Conservation (phyloP, 768 basidiomycete genomes). For the Udeniomyces megalosporus region DNA sequence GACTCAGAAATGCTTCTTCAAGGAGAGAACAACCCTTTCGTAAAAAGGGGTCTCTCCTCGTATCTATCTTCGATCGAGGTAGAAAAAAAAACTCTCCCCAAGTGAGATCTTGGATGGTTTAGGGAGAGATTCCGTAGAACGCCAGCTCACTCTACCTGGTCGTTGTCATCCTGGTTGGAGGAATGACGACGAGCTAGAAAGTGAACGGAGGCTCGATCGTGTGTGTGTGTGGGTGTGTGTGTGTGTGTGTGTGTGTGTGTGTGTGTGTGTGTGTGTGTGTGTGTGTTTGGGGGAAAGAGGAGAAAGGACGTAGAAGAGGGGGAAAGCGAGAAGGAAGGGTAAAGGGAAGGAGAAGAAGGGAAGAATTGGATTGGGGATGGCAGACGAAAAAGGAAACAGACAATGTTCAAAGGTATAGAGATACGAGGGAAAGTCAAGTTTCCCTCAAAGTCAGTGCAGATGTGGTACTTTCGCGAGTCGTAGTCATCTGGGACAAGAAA, state of each 20-base stretch:
- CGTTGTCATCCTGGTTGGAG: neutral
- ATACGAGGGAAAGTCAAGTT: neutral
- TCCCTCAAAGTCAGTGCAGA: neutral
- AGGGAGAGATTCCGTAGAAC: too few relatives aligned
- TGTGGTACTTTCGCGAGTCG: too few relatives aligned
- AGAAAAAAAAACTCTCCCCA: neutral
- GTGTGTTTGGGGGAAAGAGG: too few relatives aligned
- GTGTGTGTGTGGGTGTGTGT: too few relatives aligned
- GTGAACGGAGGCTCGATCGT: too few relatives aligned
- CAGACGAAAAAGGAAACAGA: neutral
- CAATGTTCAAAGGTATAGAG: neutral
- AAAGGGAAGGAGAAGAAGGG: neutral
- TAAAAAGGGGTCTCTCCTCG: neutral
- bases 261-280: too few relatives aligned
- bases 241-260: too few relatives aligned
- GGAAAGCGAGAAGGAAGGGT: neutral
- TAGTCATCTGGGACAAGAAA: neutral
- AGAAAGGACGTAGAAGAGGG: neutral
- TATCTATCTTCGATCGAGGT: neutral
- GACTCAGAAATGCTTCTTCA: conserved; percentile 1
- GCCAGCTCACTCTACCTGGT: neutral
- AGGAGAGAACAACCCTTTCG: neutral
- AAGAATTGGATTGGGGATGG: neutral
- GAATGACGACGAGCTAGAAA: neutral
- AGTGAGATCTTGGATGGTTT: too few relatives aligned